Evolutionary conservation across 306 rosid species (phyloP).

Genomic region (Dryas drummondii): DNA sequence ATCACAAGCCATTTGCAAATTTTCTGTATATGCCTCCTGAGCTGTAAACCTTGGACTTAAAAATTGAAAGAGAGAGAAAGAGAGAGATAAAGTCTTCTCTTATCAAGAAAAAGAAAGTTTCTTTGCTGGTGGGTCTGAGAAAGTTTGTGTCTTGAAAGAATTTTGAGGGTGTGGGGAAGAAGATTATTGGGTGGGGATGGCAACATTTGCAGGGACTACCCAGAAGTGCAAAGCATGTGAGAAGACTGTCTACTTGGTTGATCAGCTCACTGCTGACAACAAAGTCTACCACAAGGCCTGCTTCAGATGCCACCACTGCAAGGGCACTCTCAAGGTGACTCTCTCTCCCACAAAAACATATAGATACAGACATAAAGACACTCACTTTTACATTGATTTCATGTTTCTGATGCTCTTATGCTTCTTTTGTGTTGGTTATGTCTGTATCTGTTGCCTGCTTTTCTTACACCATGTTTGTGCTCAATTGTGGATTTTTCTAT

Average conservation of each 20-base stretch:
- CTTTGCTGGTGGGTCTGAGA: constrained; percentile 21
- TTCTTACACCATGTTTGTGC: not conserved
- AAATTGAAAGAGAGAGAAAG: constrained; percentile 13
- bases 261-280: constrained; percentile 81
- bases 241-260: constrained; percentile 86
- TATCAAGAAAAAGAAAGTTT: constrained; percentile 1
- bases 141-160: constrained; percentile 17
- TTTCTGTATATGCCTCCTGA: constrained; percentile 32
- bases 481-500: not conserved
- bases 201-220: constrained; percentile 83
- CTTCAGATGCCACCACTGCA: constrained; percentile 96
- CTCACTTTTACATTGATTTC: not conserved
- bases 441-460: not conserved
- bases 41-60: constrained; percentile 28
- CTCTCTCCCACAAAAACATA: not conserved
- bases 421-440: not conserved
- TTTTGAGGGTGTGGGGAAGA: constrained; percentile 4
- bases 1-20: constrained; percentile 3
- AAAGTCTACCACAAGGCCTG: constrained; percentile 86
- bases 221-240: constrained; percentile 95
- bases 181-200: constrained; percentile 44
- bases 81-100: constrained; percentile 14
- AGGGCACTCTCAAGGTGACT: constrained; percentile 85
- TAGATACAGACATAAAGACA: not conserved
- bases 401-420: constrained; percentile 6